Evolutionary conservation across 106 monocot species (phyloP).

Genomic region (Iris macrosiphon): DNA sequence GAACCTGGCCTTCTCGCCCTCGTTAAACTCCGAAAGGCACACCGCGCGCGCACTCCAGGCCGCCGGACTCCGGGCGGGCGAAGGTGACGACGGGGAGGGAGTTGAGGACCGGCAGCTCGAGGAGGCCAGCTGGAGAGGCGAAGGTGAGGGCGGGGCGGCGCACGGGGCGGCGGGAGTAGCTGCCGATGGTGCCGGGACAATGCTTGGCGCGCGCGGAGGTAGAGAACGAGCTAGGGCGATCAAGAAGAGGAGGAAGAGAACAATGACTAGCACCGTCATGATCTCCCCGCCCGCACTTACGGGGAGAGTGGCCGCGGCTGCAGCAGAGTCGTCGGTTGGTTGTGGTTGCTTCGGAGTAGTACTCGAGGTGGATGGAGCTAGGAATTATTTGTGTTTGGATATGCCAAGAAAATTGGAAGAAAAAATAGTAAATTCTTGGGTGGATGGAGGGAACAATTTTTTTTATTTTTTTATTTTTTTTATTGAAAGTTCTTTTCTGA

Average conservation of each 20-base stretch:
- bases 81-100: slow-evolving; percentile 17
- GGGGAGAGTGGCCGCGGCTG: too few relatives aligned
- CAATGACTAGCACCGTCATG: not conserved
- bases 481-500: too few relatives aligned
- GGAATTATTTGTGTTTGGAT: not conserved
- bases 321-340: too few relatives aligned
- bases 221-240: slow-evolving; percentile 6
- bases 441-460: too few relatives aligned
- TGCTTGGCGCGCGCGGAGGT: slow-evolving; percentile 1
- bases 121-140: not conserved
- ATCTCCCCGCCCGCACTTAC: not conserved
- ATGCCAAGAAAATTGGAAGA: not conserved
- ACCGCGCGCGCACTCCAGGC: slow-evolving; percentile 17
- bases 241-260: not conserved
- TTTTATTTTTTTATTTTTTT: too few relatives aligned
- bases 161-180: not conserved
- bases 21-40: slow-evolving; percentile 5
- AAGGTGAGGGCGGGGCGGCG: not conserved
- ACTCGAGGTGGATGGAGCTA: too few relatives aligned
- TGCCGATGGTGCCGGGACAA: not conserved
- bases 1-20: slow-evolving; percentile 15
- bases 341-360: too few relatives aligned
- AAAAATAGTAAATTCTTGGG: too few relatives aligned
- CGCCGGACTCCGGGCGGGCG: slow-evolving; percentile 11
- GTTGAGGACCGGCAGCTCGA: slow-evolving; percentile 1